These are phyloP conservation scores for Trametes sanguinea DNA, from an alignment of 768 basidiomycete genomes.

Conservation along the genomic window DNA sequence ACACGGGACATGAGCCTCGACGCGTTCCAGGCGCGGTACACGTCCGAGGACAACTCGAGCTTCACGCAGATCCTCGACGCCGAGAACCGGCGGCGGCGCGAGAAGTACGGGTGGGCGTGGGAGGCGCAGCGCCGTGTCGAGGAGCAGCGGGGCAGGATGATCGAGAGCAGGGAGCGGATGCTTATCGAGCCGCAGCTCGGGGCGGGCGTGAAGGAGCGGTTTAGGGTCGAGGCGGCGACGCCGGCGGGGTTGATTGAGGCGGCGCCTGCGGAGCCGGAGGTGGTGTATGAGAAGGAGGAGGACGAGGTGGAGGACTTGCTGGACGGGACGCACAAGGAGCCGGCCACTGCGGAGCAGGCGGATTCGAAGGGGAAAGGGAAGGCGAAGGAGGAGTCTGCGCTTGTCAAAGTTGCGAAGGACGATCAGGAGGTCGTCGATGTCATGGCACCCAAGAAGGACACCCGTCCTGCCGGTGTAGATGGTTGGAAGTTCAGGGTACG, in stretches of 20 bases:
- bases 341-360: conserved; percentile 6
- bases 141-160: conserved; percentile 59
- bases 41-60: conserved; percentile 96
- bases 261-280: conserved; percentile 34
- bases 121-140: conserved; percentile 86
- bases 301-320: conserved; percentile 31
- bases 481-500: conserved; percentile 81
- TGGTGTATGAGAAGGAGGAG: conserved; percentile 31
- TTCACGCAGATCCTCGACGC: conserved; percentile 91
- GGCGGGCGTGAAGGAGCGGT: conserved; percentile 66
- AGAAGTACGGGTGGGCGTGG: conserved; percentile 92
- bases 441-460: conserved; percentile 80
- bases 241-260: conserved; percentile 55
- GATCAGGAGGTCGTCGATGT: conserved; percentile 53
- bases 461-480: conserved; percentile 69
- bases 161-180: conserved; percentile 68
- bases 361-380: conserved; percentile 28
- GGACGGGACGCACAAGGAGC: conserved; percentile 10
- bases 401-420: conserved; percentile 23
- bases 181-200: conserved; percentile 67
- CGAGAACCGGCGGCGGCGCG: conserved; percentile 82
- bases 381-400: conserved; percentile 4
- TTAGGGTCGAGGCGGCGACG: conserved; percentile 61
- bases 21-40: conserved; percentile 86
- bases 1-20: conserved; percentile 70